Conservation (phyloP, 176 grass and related monocot genomes). For the Triticum monococcum region DNA sequence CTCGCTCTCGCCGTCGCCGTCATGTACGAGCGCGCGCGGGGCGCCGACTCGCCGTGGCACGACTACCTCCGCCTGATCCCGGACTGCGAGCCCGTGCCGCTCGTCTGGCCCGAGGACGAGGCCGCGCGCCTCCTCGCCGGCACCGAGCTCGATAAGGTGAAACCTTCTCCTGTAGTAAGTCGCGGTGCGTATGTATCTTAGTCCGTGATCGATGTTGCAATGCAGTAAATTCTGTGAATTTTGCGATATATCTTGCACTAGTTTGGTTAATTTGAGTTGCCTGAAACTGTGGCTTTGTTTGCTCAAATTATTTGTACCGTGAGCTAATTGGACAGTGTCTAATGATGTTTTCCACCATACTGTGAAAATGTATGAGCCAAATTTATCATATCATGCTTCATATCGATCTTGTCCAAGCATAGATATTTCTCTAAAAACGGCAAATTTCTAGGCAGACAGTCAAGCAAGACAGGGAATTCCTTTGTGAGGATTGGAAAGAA, state of each 20-base stretch:
- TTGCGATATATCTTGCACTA: not conserved
- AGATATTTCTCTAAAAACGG: not conserved
- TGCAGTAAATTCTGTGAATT: not conserved
- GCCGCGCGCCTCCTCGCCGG: conserved; percentile 58
- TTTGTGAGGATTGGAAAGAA: conserved; percentile 88
- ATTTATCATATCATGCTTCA: not conserved
- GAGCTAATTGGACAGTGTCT: not conserved
- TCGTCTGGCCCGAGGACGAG: conserved; percentile 74
- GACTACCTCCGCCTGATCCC: conserved; percentile 74
- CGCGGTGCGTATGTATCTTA: not conserved
- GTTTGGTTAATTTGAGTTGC: not conserved
- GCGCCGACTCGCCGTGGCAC: conserved; percentile 53
- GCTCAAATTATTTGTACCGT: not conserved
- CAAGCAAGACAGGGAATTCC: conserved; percentile 73
- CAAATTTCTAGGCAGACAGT: conserved; percentile 78
- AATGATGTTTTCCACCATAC: not conserved
- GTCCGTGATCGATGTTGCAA: not conserved
- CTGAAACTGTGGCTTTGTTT: not conserved
- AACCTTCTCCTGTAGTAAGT: conserved; percentile 3
- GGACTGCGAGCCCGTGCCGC: conserved; percentile 69
- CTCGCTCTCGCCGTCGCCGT: conserved; percentile 71
- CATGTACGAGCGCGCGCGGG: conserved; percentile 78
- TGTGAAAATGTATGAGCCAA: not conserved
- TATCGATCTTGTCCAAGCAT: not conserved
- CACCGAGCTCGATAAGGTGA: conserved; percentile 88